Base-by-base conservation (phyloP, 257 asterid genomes). In the Avicennia marina region DNA sequence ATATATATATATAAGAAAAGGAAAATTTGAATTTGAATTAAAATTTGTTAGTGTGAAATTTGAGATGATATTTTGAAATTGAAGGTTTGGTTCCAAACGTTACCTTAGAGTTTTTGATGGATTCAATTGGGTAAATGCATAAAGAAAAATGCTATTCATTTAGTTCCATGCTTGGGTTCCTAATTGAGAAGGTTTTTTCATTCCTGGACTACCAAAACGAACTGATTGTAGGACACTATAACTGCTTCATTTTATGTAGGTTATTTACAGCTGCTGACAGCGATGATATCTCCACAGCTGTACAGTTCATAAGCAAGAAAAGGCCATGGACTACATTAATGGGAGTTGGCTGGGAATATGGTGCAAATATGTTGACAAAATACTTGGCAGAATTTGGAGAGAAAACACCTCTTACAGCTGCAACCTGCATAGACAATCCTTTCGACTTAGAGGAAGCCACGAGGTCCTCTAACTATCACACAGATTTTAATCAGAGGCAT, bases 211-310 rank as follows among this genome's bases (percentile, higher is more conserved):
- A 77, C 70, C 74, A 69, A 78, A 69, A 60, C 63, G 73, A 75
- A 76, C 85, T 79, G 79, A 89, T 79, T 33, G 68, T 60, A 64
- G 86, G 75, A 60, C 64, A 47, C 63, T 60, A 56, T 79, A 77
- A 81, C 72, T 67, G 66, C 73, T 78, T 74, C 73, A 74, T 79
- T 73, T n/a, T 77, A 66, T 93, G 95, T 82, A 93, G 98, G 97
- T 81, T 93, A 71, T 93, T 93, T 86, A 76, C 98, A 67, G 98
- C 98, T 72, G 97, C 97, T 80, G 98, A 93, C 65, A 93, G 98
- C 61, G 97, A 89, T 79, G 98, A 93, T 83, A 62, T 88, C 75
- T 86, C 83, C 78, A 80, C 88, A 66, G 91, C 84, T 69, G 72
- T 89, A 56, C 85, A 82, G 53, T 84, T 63, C 59, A 68, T 93